Conservation (phyloP, 2,329 filamentous ascomycete species). For the Penicillium sp. region DNA sequence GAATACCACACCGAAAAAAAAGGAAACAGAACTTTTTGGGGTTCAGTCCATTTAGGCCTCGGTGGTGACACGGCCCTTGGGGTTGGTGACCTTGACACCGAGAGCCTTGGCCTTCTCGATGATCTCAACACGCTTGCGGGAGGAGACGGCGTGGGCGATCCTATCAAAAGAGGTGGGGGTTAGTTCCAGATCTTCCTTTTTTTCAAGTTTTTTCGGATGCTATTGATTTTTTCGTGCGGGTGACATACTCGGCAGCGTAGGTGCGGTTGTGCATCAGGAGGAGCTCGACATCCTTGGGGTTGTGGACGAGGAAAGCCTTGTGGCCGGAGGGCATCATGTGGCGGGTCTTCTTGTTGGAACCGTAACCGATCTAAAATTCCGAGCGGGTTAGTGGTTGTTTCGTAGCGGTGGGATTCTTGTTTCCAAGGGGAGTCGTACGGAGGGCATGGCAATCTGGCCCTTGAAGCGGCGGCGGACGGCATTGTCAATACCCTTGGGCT, state of each 20-base stretch:
- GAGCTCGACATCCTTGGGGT: constrained; percentile 92
- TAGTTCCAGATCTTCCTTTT: constrained; percentile 4
- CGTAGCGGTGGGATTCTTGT: background rate
- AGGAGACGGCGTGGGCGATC: constrained; percentile 97
- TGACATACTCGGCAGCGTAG: constrained; percentile 93
- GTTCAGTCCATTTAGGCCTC: constrained; percentile 70
- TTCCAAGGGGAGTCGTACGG: constrained; percentile 67
- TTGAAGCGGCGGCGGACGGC: constrained; percentile 96
- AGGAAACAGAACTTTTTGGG: constrained; percentile 40
- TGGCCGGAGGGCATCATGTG: constrained; percentile 99
- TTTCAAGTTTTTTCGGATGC: too few species aligned
- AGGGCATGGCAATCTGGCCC: constrained; percentile 95
- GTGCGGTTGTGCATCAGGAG: constrained; percentile 99
- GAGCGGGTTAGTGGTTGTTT: background rate
- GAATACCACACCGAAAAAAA: constrained; percentile 21
- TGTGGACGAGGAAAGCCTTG: constrained; percentile 99
- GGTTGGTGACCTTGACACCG: constrained; percentile 99
- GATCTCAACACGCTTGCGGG: constrained; percentile 98
- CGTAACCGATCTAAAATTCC: constrained; percentile 82
- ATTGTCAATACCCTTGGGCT: constrained; percentile 99
- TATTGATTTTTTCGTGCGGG: too few species aligned
- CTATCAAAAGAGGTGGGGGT: constrained; percentile 55
- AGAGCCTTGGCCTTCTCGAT: constrained; percentile 96
- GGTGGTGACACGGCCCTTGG: constrained; percentile 98
- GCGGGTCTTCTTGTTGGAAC: constrained; percentile 99